phyloP scores from a whole-genome alignment of 2,329 filamentous ascomycete genomes.

The Colletotrichum trifolii region DNA sequence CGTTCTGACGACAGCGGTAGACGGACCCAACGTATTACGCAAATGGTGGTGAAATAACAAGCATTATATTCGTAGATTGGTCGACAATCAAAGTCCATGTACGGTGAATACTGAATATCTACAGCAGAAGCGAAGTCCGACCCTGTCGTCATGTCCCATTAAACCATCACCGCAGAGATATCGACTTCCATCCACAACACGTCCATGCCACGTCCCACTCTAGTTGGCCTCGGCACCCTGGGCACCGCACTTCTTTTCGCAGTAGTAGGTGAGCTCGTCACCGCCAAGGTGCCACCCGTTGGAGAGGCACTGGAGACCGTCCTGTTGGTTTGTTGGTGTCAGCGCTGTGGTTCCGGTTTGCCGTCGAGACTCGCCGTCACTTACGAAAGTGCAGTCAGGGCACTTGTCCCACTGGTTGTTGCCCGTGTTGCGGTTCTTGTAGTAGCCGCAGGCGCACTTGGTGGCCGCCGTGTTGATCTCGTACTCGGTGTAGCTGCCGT shows the following conservation, averaged over 20 bases:
- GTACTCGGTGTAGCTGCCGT: conserved; percentile 25
- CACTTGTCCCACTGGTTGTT: conserved; percentile 38
- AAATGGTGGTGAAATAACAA: no score
- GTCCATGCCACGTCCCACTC: not conserved
- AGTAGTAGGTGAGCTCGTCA: conserved; percentile 38
- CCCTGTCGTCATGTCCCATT: not conserved
- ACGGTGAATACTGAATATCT: not conserved
- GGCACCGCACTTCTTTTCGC: conserved; percentile 36
- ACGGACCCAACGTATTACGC: no score
- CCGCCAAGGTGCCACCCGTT: conserved; percentile 34
- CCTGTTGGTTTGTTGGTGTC: not conserved
- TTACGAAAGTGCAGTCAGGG: conserved; percentile 33
- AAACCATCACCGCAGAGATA: not conserved
- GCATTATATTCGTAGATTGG: no score
- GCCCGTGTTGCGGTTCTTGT: conserved; percentile 36
- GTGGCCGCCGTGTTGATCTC: conserved; percentile 26
- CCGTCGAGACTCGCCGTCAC: not conserved
- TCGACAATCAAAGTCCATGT: no score
- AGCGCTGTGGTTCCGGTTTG: not conserved
- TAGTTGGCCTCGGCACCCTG: conserved; percentile 36
- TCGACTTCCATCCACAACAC: not conserved
- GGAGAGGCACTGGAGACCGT: conserved; percentile 33
- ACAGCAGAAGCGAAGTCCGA: conserved; percentile 5
- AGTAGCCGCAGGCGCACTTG: conserved; percentile 32
- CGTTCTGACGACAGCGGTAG: no score